Evolutionary conservation across 2,329 filamentous ascomycete genomes (phyloP).

Genomic region (Myriosclerotinia duriaeana): DNA sequence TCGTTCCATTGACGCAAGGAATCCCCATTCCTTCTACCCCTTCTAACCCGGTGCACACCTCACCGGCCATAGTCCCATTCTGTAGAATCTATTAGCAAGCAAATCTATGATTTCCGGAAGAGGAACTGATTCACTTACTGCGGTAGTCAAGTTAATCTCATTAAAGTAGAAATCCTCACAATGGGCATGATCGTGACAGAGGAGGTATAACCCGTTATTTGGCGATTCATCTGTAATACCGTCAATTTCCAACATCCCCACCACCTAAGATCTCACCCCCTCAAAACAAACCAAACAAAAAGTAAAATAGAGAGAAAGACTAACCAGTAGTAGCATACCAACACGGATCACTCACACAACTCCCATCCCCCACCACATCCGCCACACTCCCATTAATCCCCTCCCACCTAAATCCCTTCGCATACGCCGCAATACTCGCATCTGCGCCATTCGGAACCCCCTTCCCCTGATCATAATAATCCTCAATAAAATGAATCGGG

Average conservation of each 20-base stretch:
- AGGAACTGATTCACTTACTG: background rate
- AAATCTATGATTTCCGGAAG: too few relatives aligned
- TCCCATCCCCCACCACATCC: constrained; percentile 9
- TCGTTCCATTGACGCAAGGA: constrained; percentile 13
- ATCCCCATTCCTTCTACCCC: constrained; percentile 13
- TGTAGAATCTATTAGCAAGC: background rate
- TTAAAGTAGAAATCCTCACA: constrained; percentile 19
- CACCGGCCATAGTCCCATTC: constrained; percentile 3
- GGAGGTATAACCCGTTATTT: constrained; percentile 11
- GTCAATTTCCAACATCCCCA: background rate
- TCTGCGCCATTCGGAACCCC: background rate
- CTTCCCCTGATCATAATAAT: constrained; percentile 20
- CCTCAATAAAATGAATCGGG: constrained; percentile 20
- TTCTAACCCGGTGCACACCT: constrained; percentile 8
- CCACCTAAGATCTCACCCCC: background rate
- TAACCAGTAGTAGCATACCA: constrained; percentile 20
- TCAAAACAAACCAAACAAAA: too few relatives aligned
- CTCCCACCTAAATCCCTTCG: constrained; percentile 7
- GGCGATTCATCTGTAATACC: background rate
- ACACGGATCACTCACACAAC: constrained; percentile 5
- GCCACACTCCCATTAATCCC: background rate
- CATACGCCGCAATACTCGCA: background rate
- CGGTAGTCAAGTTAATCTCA: constrained; percentile 3
- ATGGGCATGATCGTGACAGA: constrained; percentile 14
- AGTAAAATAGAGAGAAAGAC: background rate